A percentile compares a stretch with the other conserved stretches of the same genome.
Conservation (phyloP, 306 rosid genomes). For the Vicia faba region DNA sequence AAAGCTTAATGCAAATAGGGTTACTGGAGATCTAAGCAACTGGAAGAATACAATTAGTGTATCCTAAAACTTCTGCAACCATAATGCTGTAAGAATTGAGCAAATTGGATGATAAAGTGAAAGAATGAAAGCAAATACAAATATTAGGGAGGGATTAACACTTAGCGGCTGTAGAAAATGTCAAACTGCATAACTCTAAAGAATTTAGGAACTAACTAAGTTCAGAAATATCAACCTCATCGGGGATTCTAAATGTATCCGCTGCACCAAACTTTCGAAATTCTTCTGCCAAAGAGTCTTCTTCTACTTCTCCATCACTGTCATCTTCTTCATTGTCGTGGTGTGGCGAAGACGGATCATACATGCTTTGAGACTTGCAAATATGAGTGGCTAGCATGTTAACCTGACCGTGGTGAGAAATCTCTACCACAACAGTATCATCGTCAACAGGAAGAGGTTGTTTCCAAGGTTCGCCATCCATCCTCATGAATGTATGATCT, state of each 20-base stretch:
- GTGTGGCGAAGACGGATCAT: constrained; percentile 48
- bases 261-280: constrained; percentile 95
- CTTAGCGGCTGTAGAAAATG: background rate
- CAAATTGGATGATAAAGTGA: background rate
- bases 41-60: background rate
- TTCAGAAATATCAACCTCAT: constrained; percentile 62
- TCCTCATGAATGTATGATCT: constrained; percentile 85
- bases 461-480: constrained; percentile 98
- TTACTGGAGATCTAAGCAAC: constrained; percentile 15
- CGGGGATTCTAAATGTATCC: constrained; percentile 79
- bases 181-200: constrained; percentile 7
- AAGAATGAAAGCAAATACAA: background rate
- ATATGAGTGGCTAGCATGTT: constrained; percentile 73
- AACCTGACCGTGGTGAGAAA: constrained; percentile 91
- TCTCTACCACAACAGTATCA: constrained; percentile 79
- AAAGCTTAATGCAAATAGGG: constrained; percentile 22
- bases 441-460: constrained; percentile 90
- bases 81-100: background rate
- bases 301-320: constrained; percentile 42
- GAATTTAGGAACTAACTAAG: constrained; percentile 54
- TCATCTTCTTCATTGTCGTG: constrained; percentile 53
- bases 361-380: constrained; percentile 61
- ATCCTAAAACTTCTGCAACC: background rate
- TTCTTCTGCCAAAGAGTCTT: constrained; percentile 58
- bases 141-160: constrained; percentile 9